Base-by-base conservation (phyloP, 805 yeast species). In the Ogataea glucozyma region DNA sequence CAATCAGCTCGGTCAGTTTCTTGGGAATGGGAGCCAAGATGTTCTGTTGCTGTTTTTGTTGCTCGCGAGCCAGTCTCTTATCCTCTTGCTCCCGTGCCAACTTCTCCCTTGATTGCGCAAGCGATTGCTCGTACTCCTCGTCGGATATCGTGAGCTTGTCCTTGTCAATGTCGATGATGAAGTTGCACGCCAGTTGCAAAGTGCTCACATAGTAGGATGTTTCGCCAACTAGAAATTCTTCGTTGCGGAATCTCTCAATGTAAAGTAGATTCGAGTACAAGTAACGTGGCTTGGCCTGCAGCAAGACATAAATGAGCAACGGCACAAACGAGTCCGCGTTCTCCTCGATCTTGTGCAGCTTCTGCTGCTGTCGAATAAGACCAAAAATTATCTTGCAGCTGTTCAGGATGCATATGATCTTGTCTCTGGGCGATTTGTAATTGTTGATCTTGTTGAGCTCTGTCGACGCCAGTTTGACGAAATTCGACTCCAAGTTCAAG, bases 261-360 rank as follows among this genome's bases (percentile, higher is more conserved):
- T 88, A 93, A 46, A 77, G 79, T 46, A 90, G 65, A 58, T 91
- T 91, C 8, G 96, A 86, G 12, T 79, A 73, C n/a, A 93, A 64
- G 51, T 79, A 66, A 29, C 67, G 67, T 1, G 88, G 79, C 43
- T 78, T 78, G 1, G 91, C 80, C 53, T 81, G 82, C 34, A 91
- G 62, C 2, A 90, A 76, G 9, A 91, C 85, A 52, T 81, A 83
- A 19, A 93, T 88, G 40, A 93, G 68, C 31, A 91, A 61, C 0
- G 99, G 99, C n/a, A 93, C 75, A 63, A 93, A 93, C 27, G 86
- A 79, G 65, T 93, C 99, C 0, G 99, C 99, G 52, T 89, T 90
- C 53, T 86, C 91, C 45, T 81, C 85, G 41, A 80, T 73, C 38
- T 75, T 65, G 32, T 49, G 53, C 36, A 49, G 45, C 40, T 60